Base-by-base conservation (phyloP, 495 filamentous ascomycete genomes). In the Xylaria grammica region DNA sequence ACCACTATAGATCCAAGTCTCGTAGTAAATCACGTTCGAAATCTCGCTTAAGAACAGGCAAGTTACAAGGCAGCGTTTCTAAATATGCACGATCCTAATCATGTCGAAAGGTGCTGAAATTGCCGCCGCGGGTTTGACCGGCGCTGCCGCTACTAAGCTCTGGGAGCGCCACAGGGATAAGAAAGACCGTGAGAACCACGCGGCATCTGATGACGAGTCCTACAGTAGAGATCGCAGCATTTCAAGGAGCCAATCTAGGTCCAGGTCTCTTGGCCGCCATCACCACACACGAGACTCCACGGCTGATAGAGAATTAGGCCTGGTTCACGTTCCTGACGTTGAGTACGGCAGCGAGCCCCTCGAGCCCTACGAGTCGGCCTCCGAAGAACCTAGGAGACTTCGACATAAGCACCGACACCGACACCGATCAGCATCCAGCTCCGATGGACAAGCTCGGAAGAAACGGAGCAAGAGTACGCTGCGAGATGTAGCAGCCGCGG, bases 151-250 rank as follows among this genome's bases (percentile, higher is more conserved):
- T 54, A 89, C 90, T 68, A 92, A 91, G 44, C 72, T 96, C 15
- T 96, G 93, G 72, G 92, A 97, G 77, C 89, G 83, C 65, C 83
- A 86, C 29, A 89, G 91, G 74, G 86, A 85, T 22, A 87, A 84
- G 65, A 86, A 90, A 69, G 86, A 90, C 63, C 84, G 84, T 56
- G 81, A 85, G 62, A 79, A 81, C 64, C 20, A 64, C 2, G 69
- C 27, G 55, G 63, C 61, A 27, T 72, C 66, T 56, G 69, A 74
- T 64, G 67, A 74, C n/a, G 69, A 72, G 38, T 60, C 67, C 42
- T 65, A 54, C 29, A 62, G 67, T 34, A 70, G 58, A 63, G 67
- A 77, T 76, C 81, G 69, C 74, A 81, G 74, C 75, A 79, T 75
- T 58, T 82, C 81, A 51, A 76, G 75, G 63, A 72, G 78, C 55